Conservation (phyloP, 805 yeast species). For the Nakazawaea wyomingensis region DNA sequence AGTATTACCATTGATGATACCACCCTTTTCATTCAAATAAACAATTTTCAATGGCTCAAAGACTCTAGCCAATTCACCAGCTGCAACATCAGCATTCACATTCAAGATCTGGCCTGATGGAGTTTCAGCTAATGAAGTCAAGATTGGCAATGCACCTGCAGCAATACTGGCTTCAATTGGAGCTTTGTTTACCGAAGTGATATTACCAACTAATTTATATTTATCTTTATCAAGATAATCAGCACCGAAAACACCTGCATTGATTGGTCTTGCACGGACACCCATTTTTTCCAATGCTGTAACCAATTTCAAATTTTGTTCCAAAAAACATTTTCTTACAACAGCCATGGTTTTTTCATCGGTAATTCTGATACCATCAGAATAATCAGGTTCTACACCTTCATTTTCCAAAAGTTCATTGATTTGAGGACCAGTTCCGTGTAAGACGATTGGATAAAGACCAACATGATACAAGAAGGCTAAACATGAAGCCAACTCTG, state of each 20-base stretch:
- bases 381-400: slow-evolving; percentile 93
- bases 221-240: slow-evolving; percentile 85
- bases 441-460: slow-evolving; percentile 90
- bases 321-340: slow-evolving; percentile 90
- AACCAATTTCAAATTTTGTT: slow-evolving; percentile 90
- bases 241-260: slow-evolving; percentile 95
- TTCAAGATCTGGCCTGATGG: slow-evolving; percentile 94
- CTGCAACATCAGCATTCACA: slow-evolving; percentile 98
- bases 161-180: slow-evolving; percentile 91
- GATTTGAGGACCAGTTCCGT: slow-evolving; percentile 99
- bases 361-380: slow-evolving; percentile 95
- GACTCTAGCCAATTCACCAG: slow-evolving; percentile 94
- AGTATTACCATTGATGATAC: slow-evolving; percentile 86
- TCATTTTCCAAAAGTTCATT: slow-evolving; percentile 88
- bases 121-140: slow-evolving; percentile 96
- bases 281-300: slow-evolving; percentile 96
- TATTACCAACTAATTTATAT: slow-evolving; percentile 89
- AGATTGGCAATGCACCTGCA: slow-evolving; percentile 94
- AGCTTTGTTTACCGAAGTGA: slow-evolving; percentile 78
- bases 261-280: slow-evolving; percentile 96
- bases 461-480: slow-evolving; percentile 98
- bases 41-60: slow-evolving; percentile 97
- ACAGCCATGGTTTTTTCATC: slow-evolving; percentile 93
- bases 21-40: slow-evolving; percentile 96
- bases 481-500: slow-evolving; percentile 89